Percentiles rank a stretch among this genome's conserved stretches.
These are phyloP conservation scores for Saturnispora sekii DNA, from an alignment of 805 yeast species.

Conservation along the genomic window DNA sequence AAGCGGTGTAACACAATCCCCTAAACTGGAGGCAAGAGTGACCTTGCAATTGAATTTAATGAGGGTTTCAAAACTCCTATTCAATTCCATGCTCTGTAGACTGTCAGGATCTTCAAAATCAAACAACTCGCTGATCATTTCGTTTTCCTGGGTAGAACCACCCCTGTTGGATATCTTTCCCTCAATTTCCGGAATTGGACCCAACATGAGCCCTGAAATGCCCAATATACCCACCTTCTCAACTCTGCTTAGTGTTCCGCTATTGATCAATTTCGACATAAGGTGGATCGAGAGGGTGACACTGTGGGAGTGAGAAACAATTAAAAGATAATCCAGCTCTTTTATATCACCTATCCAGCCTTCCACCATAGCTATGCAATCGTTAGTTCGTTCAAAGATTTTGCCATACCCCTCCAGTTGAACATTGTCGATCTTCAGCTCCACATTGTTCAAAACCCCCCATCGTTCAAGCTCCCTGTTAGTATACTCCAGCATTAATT, in stretches of 20 bases:
- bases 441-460: slow-evolving; percentile 34
- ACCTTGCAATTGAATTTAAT: slow-evolving; percentile 67
- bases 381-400: slow-evolving; percentile 71
- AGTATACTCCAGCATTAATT: slow-evolving; percentile 72
- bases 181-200: slow-evolving; percentile 85
- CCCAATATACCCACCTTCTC: slow-evolving; percentile 63
- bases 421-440: slow-evolving; percentile 60
- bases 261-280: slow-evolving; percentile 31
- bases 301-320: slow-evolving; percentile 91
- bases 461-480: slow-evolving; percentile 61
- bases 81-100: slow-evolving; percentile 55
- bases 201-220: slow-evolving; percentile 89
- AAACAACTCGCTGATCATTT: slow-evolving; percentile 75
- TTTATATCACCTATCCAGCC: slow-evolving; percentile 53
- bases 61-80: slow-evolving; percentile 57
- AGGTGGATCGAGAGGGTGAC: slow-evolving; percentile 81
- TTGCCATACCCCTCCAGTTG: slow-evolving; percentile 91
- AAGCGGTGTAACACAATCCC: slow-evolving; percentile 88
- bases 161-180: slow-evolving; percentile 57
- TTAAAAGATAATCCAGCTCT: slow-evolving; percentile 65
- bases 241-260: slow-evolving; percentile 51
- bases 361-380: slow-evolving; percentile 55
- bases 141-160: slow-evolving; percentile 78
- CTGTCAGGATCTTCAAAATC: slow-evolving; percentile 75
- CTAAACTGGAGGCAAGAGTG: slow-evolving; percentile 74